Percentiles rank a stretch among this genome's conserved stretches.
Evolutionary conservation across 352 stramenopile genomes (phyloP).

Genomic region (Thalassiosira livingstoniorum): DNA sequence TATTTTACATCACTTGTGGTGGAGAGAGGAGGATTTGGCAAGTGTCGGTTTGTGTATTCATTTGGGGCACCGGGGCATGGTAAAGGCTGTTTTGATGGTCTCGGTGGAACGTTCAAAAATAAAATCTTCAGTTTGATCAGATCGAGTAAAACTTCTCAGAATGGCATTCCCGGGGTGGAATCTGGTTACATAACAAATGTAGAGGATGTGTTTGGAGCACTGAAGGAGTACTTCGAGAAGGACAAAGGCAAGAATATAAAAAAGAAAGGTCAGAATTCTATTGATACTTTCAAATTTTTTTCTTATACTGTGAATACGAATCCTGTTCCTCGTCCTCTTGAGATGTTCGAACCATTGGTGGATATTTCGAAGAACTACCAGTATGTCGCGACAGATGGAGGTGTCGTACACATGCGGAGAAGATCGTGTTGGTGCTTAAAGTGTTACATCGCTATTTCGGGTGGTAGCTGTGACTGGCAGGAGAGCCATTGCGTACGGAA

Average conservation of each 20-base stretch:
- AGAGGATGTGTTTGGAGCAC: constrained; percentile 2
- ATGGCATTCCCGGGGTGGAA: not conserved
- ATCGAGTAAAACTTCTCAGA: not conserved
- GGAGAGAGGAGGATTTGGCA: not conserved
- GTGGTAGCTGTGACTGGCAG: not conserved
- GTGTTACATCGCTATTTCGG: not conserved
- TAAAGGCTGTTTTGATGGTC: not conserved
- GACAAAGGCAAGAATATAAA: not conserved
- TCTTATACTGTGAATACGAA: not conserved
- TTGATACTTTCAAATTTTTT: constrained; percentile 16
- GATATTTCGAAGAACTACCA: constrained; percentile 2
- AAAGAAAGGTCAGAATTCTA: constrained; percentile 3
- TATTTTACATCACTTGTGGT: constrained; percentile 22
- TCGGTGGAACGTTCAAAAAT: constrained; percentile 6
- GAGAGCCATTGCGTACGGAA: not conserved
- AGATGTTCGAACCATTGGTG: not conserved
- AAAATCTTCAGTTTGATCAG: not conserved
- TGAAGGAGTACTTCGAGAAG: constrained; percentile 8
- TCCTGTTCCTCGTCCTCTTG: not conserved
- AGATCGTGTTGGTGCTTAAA: constrained; percentile 11
- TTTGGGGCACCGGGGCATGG: constrained; percentile 12
- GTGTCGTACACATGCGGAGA: not conserved
- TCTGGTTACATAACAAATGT: not conserved
- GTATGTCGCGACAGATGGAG: not conserved
- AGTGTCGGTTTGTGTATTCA: constrained; percentile 19